Evolutionary conservation across 179 eudicot genomes (phyloP), one percentile per base, ranked within the genome.

Genomic region (Patellifolia procumbens): DNA sequence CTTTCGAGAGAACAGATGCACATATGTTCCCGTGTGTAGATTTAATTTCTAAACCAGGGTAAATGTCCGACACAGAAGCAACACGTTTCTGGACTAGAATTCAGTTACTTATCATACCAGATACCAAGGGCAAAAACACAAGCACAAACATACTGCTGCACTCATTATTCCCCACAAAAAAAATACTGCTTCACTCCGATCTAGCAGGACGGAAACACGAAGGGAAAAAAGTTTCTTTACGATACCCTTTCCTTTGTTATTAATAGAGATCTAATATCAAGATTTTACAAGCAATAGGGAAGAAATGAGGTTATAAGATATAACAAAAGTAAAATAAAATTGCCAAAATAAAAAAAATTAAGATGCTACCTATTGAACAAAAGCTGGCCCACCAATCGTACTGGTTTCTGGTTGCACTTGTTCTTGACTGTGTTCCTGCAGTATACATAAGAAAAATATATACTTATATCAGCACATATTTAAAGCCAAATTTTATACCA

Each of bases 391-490:
- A 53, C 79, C 76, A 15, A 63, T 67, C 2, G 69, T 28, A 69
- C 78, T 76, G 71, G 73, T 60, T 68, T 76, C 83, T 51, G 28
- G 73, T 62, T 63, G 70, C 17, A 70, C 76, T 73, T 68, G 53
- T 39, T 76, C 86, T 80, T 77, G 74, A 63, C 58, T 64, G 43
- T 76, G 81, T 63, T 76, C 83, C 81, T 79, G 79, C 68, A 65
- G 72, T 49, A 65, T 2, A 49, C 37, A 65, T 2, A 49, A 65
- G 2, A 59, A 24, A 55, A 42, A n/a, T 28, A 42, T 29, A 34
- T n/a, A n/a, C n/a, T n/a, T n/a, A n/a, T n/a, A n/a, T n/a, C n/a
- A 28, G 22, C 17, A 69, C 4, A 22, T 24, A 69, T 52, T 64
- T 19, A 28, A n/a, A 42, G 12, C 46, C 35, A 10, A 26, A 67